These are phyloP conservation scores for Fusarium mundagurra DNA, from an alignment of 2,329 filamentous ascomycete genomes.

Conservation along the genomic window DNA sequence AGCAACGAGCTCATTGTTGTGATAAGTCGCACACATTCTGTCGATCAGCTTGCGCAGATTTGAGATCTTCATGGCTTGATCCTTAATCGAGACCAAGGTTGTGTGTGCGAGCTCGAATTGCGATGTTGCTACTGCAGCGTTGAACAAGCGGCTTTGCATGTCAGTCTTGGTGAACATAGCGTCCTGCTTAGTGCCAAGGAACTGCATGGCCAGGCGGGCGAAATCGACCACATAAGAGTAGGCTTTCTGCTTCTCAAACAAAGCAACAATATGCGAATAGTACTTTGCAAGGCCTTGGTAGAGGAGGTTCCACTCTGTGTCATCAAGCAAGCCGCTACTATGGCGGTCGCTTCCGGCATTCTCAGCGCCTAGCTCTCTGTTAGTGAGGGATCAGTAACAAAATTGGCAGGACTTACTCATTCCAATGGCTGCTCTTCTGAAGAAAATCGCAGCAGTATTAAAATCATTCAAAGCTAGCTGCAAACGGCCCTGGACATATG, in stretches of 20 bases:
- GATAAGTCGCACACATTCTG: constrained; percentile 73
- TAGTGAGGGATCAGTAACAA: constrained; percentile 33
- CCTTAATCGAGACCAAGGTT: constrained; percentile 77
- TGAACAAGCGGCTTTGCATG: constrained; percentile 85
- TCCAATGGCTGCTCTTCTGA: constrained; percentile 84
- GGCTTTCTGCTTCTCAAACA: constrained; percentile 82
- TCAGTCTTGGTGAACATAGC: constrained; percentile 66
- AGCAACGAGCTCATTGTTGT: constrained; percentile 73
- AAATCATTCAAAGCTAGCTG: constrained; percentile 78
- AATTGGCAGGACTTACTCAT: constrained; percentile 71
- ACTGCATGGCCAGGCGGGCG: constrained; percentile 77
- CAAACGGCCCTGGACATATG: constrained; percentile 86
- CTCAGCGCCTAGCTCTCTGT: constrained; percentile 53
- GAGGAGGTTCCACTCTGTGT: constrained; percentile 75
- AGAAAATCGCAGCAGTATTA: constrained; percentile 76
- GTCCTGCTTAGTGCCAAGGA: constrained; percentile 52
- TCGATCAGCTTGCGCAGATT: constrained; percentile 76
- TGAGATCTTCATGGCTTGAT: constrained; percentile 75
- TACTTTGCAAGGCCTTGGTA: constrained; percentile 83
- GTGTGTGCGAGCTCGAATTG: constrained; percentile 86
- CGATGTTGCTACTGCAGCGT: constrained; percentile 79
- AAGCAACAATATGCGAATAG: constrained; percentile 83
- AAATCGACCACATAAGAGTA: constrained; percentile 88
- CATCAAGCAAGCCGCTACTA: constrained; percentile 75
- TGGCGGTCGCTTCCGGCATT: constrained; percentile 61